Evolutionary conservation across 306 rosid species (phyloP).

Genomic region (Acacia melanoxylon): DNA sequence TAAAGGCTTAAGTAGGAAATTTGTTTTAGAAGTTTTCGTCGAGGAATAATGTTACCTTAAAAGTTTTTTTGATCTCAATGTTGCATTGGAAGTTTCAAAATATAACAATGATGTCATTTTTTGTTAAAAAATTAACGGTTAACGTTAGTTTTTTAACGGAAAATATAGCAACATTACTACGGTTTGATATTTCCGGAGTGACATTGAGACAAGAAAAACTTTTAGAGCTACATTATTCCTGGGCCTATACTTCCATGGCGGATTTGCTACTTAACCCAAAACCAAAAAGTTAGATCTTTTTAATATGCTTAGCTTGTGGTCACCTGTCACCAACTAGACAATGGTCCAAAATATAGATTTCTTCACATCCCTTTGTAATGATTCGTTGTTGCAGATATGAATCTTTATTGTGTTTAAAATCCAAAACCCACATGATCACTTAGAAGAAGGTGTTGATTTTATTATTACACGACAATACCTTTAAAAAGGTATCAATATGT

Average conservation of each 20-base stretch:
- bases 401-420: not conserved
- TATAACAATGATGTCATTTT: too few relatives aligned
- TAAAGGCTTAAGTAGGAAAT: not conserved
- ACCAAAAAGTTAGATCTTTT: not conserved
- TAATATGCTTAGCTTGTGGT: constrained; percentile 15
- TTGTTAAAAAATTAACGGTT: too few relatives aligned
- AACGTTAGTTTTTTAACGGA: too few relatives aligned
- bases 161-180: too few relatives aligned
- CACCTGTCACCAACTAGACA: not conserved
- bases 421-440: not conserved
- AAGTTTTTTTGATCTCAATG: too few relatives aligned
- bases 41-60: too few relatives aligned
- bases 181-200: too few relatives aligned
- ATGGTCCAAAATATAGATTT: not conserved
- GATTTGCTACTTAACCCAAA: not conserved
- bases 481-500: not conserved
- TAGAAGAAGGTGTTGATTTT: not conserved
- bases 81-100: too few relatives aligned
- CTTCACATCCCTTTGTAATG: not conserved
- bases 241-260: too few relatives aligned
- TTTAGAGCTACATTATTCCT: too few relatives aligned
- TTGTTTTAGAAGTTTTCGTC: too few relatives aligned
- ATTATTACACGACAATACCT: not conserved
- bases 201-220: too few relatives aligned
- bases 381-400: not conserved